These are phyloP conservation scores for Backusella circina DNA, from an alignment of 192 early-diverging fungal species.

Conservation along the genomic window DNA sequence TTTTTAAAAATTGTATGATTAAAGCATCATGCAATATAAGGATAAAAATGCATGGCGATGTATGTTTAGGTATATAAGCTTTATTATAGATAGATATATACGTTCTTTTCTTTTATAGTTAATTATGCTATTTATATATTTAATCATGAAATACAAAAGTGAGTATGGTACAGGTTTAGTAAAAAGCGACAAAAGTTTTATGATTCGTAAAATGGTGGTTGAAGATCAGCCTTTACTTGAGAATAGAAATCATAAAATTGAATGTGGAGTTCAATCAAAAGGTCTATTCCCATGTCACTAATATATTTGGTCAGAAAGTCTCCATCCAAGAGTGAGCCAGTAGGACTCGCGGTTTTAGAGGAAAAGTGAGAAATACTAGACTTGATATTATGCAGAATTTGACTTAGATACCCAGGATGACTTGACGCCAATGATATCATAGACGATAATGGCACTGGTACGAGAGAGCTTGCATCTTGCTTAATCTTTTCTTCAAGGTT, in stretches of 20 bases:
- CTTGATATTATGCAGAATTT: neutral
- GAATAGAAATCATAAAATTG: neutral
- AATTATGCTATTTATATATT: neutral
- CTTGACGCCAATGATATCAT: neutral
- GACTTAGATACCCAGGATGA: neutral
- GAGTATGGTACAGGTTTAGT: neutral
- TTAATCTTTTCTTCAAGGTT: neutral
- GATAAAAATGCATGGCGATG: too few relatives aligned
- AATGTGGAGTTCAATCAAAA: conserved; percentile 2
- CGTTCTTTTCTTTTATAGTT: neutral
- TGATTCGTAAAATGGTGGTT: neutral
- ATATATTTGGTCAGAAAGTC: neutral
- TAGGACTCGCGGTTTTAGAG: too few relatives aligned
- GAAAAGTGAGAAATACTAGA: neutral
- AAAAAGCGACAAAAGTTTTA: neutral
- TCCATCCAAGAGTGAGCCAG: neutral
- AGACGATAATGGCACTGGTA: neutral
- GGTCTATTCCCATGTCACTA: neutral
- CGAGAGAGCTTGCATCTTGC: neutral
- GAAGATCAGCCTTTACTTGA: neutral
- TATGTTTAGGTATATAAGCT: too few relatives aligned
- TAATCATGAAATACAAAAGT: neutral
- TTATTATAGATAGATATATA: neutral
- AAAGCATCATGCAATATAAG: too few relatives aligned
- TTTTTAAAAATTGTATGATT: too few relatives aligned